These are phyloP conservation scores for Ailanthus altissimus DNA, from an alignment of 345 rosid genomes.

Conservation along the genomic window DNA sequence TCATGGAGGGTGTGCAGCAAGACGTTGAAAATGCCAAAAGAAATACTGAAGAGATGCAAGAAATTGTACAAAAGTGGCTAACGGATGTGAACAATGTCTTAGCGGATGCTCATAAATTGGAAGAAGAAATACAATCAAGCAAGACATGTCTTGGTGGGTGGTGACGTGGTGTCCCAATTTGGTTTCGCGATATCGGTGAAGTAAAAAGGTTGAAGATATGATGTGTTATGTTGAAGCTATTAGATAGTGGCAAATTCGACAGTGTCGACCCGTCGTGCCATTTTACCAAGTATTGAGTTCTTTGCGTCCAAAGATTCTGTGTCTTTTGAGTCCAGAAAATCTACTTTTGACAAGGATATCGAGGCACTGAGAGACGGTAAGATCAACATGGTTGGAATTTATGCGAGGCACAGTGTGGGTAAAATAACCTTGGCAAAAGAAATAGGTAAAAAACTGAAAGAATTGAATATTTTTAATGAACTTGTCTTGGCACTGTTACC, in stretches of 20 bases:
- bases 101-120: background rate
- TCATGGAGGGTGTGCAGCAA: background rate
- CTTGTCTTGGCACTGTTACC: background rate
- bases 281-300: background rate
- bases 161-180: background rate
- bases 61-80: background rate
- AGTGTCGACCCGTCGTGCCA: background rate
- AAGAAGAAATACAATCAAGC: background rate
- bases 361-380: background rate
- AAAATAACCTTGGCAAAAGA: constrained; percentile 27
- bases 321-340: background rate
- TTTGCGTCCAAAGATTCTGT: background rate
- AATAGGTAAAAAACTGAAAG: background rate
- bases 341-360: background rate
- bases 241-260: background rate
- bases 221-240: background rate
- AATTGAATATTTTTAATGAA: constrained; percentile 3
- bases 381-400: constrained; percentile 16
- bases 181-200: too few species aligned
- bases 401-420: constrained; percentile 22
- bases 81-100: background rate
- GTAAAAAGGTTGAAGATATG: too few species aligned
- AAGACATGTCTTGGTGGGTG: background rate
- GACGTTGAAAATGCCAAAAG: background rate
- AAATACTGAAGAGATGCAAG: background rate